These are phyloP conservation scores for Omphalea diandra DNA, from an alignment of 441 rosid species.

Conservation along the genomic window DNA sequence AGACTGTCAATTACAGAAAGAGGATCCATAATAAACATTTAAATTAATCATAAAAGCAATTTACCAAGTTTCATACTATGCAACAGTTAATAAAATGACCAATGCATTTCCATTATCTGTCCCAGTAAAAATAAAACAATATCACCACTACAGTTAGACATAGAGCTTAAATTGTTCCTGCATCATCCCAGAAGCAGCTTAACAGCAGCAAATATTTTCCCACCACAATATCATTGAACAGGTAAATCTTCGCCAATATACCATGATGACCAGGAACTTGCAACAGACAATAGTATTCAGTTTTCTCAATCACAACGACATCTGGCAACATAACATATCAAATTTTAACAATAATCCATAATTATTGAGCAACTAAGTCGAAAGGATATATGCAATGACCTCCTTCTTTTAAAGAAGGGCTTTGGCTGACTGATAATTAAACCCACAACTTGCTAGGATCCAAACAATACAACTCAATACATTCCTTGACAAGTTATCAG, in stretches of 20 bases:
- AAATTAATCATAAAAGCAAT: background rate
- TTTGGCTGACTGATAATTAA: background rate
- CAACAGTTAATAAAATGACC: background rate
- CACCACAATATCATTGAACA: background rate
- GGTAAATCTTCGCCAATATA: background rate
- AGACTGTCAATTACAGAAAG: slow-evolving; percentile 46
- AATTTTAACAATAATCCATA: background rate
- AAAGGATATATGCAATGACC: background rate
- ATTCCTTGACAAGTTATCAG: background rate
- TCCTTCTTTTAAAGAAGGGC: background rate
- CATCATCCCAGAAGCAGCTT: background rate
- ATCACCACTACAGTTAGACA: background rate
- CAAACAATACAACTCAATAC: background rate
- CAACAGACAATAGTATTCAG: background rate
- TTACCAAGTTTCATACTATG: background rate
- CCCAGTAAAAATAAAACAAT: background rate
- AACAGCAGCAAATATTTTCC: background rate
- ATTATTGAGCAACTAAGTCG: background rate
- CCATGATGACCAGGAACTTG: background rate
- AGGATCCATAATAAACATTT: slow-evolving; percentile 16
- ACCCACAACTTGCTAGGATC: background rate
- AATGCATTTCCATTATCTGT: background rate
- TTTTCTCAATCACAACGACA: background rate
- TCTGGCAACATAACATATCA: background rate
- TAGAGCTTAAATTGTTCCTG: background rate